Evolutionary conservation across 2,329 filamentous ascomycete species (phyloP).

Genomic region (Didymosphaeria variabile): DNA sequence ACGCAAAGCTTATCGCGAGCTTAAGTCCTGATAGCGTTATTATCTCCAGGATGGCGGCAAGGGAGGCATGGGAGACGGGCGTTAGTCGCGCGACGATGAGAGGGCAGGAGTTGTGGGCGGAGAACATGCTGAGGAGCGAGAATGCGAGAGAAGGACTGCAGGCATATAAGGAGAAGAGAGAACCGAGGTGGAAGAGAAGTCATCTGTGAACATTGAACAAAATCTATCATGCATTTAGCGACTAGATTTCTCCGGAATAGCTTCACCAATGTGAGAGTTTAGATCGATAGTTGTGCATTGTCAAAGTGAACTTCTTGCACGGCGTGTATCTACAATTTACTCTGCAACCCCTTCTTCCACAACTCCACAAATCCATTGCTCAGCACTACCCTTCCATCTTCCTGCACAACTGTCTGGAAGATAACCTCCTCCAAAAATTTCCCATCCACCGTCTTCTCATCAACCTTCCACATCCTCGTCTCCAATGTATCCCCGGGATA

Average conservation of each 20-base stretch:
- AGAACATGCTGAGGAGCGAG: conserved; percentile 41
- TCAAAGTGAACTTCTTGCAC: background rate
- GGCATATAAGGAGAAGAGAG: conserved; percentile 31
- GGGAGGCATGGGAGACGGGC: conserved; percentile 33
- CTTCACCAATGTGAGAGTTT: no score
- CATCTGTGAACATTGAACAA: conserved; percentile 18
- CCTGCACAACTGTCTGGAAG: conserved; percentile 54
- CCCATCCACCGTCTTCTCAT: conserved; percentile 38
- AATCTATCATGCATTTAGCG: background rate
- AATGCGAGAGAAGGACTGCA: conserved; percentile 28
- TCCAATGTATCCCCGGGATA: conserved; percentile 58
- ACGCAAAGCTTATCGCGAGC: conserved; percentile 29
- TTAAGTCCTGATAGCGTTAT: conserved; percentile 35
- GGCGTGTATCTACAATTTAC: conserved; percentile 12
- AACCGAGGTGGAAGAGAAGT: conserved; percentile 25
- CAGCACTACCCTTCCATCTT: conserved; percentile 51
- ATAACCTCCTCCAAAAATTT: conserved; percentile 47
- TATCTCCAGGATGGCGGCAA: conserved; percentile 25
- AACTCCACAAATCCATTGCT: conserved; percentile 22
- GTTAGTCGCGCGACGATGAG: conserved; percentile 50
- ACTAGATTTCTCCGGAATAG: background rate
- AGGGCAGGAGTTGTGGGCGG: conserved; percentile 26
- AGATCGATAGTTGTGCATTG: no score
- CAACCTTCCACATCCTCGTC: conserved; percentile 56
- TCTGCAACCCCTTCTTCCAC: conserved; percentile 9